Evolutionary conservation across 1,284 basidiomycete species (phyloP).

Genomic region (Sporisorium graminicola): DNA sequence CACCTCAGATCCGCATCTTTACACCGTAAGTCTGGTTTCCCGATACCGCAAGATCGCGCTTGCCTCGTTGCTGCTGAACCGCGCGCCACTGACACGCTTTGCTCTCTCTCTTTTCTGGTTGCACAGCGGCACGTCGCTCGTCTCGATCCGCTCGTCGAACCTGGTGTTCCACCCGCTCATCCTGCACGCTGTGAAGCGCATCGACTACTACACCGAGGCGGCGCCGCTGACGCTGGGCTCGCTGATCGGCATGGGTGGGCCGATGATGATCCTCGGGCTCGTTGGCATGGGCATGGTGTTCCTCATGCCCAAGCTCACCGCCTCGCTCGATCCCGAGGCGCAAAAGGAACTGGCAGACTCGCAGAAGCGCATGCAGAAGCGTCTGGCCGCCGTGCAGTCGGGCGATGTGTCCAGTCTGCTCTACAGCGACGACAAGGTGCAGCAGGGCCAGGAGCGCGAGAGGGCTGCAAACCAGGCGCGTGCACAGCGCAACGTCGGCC

Average conservation of each 20-base stretch:
- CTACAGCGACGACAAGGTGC: constrained; percentile 36
- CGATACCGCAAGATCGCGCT: too few relatives aligned
- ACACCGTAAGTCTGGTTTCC: constrained; percentile 54
- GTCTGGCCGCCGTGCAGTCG: constrained; percentile 48
- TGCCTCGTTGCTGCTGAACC: too few relatives aligned
- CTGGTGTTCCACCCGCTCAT: constrained; percentile 44
- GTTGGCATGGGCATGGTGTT: constrained; percentile 47
- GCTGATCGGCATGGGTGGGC: constrained; percentile 48
- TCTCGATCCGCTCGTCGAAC: constrained; percentile 34
- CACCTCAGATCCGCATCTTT: constrained; percentile 46
- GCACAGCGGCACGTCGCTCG: constrained; percentile 42
- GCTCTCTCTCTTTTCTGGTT: too few relatives aligned
- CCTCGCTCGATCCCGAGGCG: constrained; percentile 48
- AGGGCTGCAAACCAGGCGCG: constrained; percentile 16
- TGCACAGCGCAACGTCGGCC: constrained; percentile 25
- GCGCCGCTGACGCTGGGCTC: constrained; percentile 42
- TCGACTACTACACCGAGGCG: constrained; percentile 47
- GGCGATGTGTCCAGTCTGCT: constrained; percentile 52
- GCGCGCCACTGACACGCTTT: neutral
- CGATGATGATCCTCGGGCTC: constrained; percentile 47
- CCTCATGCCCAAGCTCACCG: constrained; percentile 43
- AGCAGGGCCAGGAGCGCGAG: constrained; percentile 27
- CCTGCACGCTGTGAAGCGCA: constrained; percentile 39
- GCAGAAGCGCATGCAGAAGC: constrained; percentile 51
- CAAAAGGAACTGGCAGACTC: constrained; percentile 50